Evolutionary conservation across 805 yeast species (phyloP), one percentile per base, ranked within the genome.

Genomic region (Hanseniaspora nectarophila): DNA sequence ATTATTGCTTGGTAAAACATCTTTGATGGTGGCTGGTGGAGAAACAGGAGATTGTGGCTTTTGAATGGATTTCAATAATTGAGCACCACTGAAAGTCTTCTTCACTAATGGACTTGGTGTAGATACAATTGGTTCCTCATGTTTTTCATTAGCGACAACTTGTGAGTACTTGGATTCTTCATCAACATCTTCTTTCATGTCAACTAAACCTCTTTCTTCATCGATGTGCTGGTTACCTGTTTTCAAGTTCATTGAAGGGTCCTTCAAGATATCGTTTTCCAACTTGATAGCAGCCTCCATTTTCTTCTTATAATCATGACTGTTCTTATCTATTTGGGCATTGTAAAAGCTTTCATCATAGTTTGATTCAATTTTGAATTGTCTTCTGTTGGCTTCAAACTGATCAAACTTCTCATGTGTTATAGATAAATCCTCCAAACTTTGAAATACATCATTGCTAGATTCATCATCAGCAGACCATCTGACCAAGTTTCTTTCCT

Each of bases 81-180:
- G 40, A 18, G 40, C 16, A 16, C 52, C 52, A 13, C 26, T 32
- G 31, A 48, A 28, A 5, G 38, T 12, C 13, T 48, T 40, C 20
- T 48, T 48, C 3, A 26, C 4, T 12, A 10, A 15, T 20, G 52
- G 52, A 26, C 52, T 48, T 32, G 45, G 45, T 16, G 42, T 40
- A n/a, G 37, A 15, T 8, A 31, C 7, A 24, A 6, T 24, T 12
- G 18, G 15, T 5, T 28, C 28, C 4, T 29, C 13, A n/a, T 15
- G 7, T 26, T 48, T 39, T 7, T 23, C 31, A 15, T 38, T 9
- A 3, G 24, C 1, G 18, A 42, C 43, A 43, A 88, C 98, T 47
- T 97, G 97, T 4, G 96, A 87, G 63, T 89, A 92, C 67, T 85
- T 85, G 66, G 89, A 96, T 66, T 92, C 98, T 69, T 92, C 98